phyloP scores from a whole-genome alignment of 2,329 filamentous ascomycete species.

The Chaetomiaceae sp. region DNA sequence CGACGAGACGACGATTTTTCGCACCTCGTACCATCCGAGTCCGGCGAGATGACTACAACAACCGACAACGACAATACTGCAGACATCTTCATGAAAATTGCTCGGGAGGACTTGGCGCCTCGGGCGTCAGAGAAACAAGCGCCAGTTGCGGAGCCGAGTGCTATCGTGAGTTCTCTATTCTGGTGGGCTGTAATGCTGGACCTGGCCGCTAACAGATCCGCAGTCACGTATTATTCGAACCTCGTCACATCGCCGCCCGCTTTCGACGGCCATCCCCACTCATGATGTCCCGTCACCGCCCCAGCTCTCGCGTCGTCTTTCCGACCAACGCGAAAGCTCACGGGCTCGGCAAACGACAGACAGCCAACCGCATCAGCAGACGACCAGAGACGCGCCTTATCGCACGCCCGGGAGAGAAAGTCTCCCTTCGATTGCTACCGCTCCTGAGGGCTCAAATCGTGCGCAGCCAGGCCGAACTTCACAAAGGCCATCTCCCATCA shows the following conservation, averaged over 20 bases:
- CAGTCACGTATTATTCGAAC: constrained; percentile 47
- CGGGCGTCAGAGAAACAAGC: constrained; percentile 36
- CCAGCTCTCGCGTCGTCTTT: constrained; percentile 49
- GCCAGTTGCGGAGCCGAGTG: constrained; percentile 35
- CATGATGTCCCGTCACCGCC: constrained; percentile 49
- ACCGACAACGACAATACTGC: constrained; percentile 50
- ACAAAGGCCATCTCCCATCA: constrained; percentile 41
- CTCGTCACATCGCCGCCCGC: constrained; percentile 48
- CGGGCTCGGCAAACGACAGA: constrained; percentile 39
- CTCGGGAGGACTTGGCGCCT: constrained; percentile 47
- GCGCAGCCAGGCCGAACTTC: constrained; percentile 32
- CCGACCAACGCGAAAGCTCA: constrained; percentile 51
- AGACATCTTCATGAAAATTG: constrained; percentile 57
- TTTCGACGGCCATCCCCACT: constrained; percentile 48
- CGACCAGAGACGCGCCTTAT: constrained; percentile 42
- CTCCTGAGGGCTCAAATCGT: constrained; percentile 36
- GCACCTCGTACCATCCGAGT: constrained; percentile 40
- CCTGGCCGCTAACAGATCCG: constrained; percentile 25
- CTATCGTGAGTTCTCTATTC: constrained; percentile 42
- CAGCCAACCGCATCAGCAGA: constrained; percentile 39
- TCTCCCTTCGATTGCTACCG: constrained; percentile 33
- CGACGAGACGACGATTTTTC: constrained; percentile 35
- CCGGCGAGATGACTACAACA: constrained; percentile 31
- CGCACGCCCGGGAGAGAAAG: constrained; percentile 42
- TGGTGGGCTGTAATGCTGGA: not conserved